These are phyloP conservation scores for Monilinia vaccinii-corymbosi DNA, from an alignment of 2,329 filamentous ascomycete genomes.

Conservation along the genomic window DNA sequence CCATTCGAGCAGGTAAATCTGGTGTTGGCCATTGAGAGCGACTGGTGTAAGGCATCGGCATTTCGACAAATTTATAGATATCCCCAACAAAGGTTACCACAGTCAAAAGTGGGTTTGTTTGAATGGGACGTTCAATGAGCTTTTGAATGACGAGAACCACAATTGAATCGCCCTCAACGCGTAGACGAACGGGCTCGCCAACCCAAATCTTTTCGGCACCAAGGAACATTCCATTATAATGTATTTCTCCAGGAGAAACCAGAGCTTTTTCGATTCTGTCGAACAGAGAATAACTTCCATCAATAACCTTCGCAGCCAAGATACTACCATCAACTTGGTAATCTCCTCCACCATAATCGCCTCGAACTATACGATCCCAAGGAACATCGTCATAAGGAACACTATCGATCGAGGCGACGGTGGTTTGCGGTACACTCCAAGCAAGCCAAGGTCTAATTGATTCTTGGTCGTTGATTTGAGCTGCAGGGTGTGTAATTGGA, in stretches of 20 bases:
- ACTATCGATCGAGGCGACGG: constrained; percentile 34
- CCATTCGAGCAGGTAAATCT: constrained; percentile 39
- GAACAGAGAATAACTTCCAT: constrained; percentile 45
- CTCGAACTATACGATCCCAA: constrained; percentile 37
- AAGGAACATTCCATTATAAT: constrained; percentile 45
- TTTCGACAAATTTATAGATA: constrained; percentile 39
- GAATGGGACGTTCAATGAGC: constrained; percentile 27
- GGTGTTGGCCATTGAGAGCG: constrained; percentile 32
- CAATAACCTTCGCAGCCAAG: constrained; percentile 45
- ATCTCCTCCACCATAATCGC: constrained; percentile 36
- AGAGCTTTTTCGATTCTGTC: constrained; percentile 35
- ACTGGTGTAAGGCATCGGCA: constrained; percentile 30
- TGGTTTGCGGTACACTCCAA: constrained; percentile 46
- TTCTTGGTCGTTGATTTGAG: constrained; percentile 36
- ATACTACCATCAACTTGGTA: constrained; percentile 48
- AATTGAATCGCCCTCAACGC: constrained; percentile 33
- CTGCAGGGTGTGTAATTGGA: constrained; percentile 32
- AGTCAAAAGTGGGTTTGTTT: constrained; percentile 12
- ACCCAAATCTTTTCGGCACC: constrained; percentile 52
- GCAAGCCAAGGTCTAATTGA: constrained; percentile 47
- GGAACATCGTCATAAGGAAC: constrained; percentile 40
- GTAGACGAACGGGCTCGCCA: constrained; percentile 47
- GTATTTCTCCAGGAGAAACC: constrained; percentile 32
- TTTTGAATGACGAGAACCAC: constrained; percentile 38
- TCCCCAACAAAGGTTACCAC: constrained; percentile 40